Evolutionary conservation across 257 asterid genomes (phyloP).

Genomic region (Forsythia viridissima): DNA sequence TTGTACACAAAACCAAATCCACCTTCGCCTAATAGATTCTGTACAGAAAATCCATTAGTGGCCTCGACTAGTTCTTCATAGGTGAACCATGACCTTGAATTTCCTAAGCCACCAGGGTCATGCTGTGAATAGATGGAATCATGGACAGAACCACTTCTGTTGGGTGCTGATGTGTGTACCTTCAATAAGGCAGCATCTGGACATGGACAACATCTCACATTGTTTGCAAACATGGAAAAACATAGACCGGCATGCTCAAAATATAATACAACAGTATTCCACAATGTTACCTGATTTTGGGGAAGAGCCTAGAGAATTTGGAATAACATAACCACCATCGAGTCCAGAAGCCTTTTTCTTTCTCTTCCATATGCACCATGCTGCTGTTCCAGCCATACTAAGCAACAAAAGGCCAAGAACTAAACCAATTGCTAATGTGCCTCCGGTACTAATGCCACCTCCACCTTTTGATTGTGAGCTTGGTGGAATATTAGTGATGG

Average conservation of each 20-base stretch:
- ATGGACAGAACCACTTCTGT: constrained; percentile 24
- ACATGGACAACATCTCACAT: constrained; percentile 21
- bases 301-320: constrained; percentile 39
- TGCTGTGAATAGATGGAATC: constrained; percentile 30
- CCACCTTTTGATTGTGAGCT: constrained; percentile 28
- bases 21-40: constrained; percentile 52
- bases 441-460: constrained; percentile 42
- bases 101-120: constrained; percentile 46
- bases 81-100: constrained; percentile 41
- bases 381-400: constrained; percentile 35
- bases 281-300: constrained; percentile 41
- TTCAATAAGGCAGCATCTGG: constrained; percentile 42
- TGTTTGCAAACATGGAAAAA: background rate
- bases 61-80: constrained; percentile 45
- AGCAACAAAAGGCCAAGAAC: constrained; percentile 35
- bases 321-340: constrained; percentile 38
- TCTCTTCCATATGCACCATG: constrained; percentile 45
- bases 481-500: constrained; percentile 20
- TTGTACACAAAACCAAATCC: constrained; percentile 59
- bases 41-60: constrained; percentile 44
- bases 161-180: constrained; percentile 27
- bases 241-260: background rate
- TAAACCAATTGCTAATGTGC: constrained; percentile 39
- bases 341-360: constrained; percentile 41
- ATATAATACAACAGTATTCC: background rate